Evolutionary conservation across 257 asterid genomes (phyloP).

Genomic region (Gentiana dahurica): DNA sequence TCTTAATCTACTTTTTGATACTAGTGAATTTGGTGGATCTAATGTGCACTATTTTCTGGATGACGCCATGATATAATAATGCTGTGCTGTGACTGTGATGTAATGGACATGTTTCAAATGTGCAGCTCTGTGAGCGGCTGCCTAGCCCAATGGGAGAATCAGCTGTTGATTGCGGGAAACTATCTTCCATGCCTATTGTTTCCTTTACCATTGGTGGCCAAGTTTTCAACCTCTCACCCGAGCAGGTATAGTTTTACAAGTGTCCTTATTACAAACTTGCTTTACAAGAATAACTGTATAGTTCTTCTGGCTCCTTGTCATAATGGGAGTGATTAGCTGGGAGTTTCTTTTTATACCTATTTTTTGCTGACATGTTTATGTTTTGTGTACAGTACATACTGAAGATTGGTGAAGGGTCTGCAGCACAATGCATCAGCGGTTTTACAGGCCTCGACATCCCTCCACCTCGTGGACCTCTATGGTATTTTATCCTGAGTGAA

Average conservation of each 20-base stretch:
- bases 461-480: constrained; percentile 98
- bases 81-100: no score
- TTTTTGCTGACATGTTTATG: no score
- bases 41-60: no score
- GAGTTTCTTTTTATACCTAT: no score
- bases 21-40: no score
- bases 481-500: constrained; percentile 34
- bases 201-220: constrained; percentile 83
- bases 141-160: constrained; percentile 97
- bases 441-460: constrained; percentile 82
- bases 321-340: background rate
- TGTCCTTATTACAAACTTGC: no score
- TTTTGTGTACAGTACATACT: constrained; percentile 57
- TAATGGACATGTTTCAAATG: background rate
- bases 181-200: constrained; percentile 68
- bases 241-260: constrained; percentile 48
- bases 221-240: constrained; percentile 58
- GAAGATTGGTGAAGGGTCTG: constrained; percentile 78
- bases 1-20: no score
- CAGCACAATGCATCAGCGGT: constrained; percentile 91
- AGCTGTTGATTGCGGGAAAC: constrained; percentile 65
- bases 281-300: background rate
- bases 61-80: no score
- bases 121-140: constrained; percentile 84
- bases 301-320: background rate